Evolutionary conservation across 2,329 filamentous ascomycete genomes (phyloP).

Genomic region (Talaromyces sp.): DNA sequence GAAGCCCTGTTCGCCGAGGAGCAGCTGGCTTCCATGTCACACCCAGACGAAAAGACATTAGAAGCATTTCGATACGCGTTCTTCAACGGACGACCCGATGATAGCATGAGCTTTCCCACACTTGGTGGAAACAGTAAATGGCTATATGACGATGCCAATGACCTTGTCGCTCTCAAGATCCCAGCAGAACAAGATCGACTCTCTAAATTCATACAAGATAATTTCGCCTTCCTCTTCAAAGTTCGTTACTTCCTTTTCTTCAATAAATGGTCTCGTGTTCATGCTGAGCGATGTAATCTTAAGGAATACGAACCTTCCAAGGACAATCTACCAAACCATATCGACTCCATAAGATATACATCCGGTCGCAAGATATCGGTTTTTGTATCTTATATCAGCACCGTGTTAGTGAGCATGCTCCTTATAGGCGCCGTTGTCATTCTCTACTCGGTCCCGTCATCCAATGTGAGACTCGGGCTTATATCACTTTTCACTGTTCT

Average conservation of each 20-base stretch:
- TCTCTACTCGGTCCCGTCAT: background rate
- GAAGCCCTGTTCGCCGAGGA: background rate
- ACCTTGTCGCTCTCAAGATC: background rate
- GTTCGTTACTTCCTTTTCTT: background rate
- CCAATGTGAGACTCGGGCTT: background rate
- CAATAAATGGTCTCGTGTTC: background rate
- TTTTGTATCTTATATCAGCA: background rate
- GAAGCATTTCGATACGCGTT: background rate
- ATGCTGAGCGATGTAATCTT: background rate
- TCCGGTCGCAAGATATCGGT: background rate
- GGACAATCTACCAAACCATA: background rate
- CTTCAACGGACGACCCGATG: background rate
- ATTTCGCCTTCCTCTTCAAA: background rate
- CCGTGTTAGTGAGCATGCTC: background rate
- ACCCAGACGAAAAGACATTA: background rate
- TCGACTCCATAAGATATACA: background rate
- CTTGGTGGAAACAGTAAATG: background rate
- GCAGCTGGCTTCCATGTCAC: background rate
- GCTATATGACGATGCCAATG: background rate
- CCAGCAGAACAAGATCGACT: background rate
- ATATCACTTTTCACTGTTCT: background rate
- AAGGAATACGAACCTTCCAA: background rate
- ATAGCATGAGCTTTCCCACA: background rate
- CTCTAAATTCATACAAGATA: background rate
- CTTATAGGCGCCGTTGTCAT: background rate